Evolutionary conservation across 352 stramenopile species (phyloP).

Genomic region (Phytophthora agathidicida): DNA sequence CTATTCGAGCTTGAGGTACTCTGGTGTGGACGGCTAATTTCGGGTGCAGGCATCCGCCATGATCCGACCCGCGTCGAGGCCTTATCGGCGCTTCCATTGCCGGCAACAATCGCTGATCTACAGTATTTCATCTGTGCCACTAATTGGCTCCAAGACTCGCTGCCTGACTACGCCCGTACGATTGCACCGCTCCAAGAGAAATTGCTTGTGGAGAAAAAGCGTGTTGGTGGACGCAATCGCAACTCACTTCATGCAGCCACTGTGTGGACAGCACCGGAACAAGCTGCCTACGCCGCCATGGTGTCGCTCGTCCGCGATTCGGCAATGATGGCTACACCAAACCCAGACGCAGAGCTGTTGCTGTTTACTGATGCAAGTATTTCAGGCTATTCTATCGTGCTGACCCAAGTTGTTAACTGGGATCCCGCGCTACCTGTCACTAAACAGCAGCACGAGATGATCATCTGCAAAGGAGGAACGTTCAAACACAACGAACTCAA

Average conservation of each 20-base stretch:
- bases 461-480: background rate
- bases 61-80: background rate
- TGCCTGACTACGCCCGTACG: too few relatives aligned
- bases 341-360: background rate
- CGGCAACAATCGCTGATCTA: background rate
- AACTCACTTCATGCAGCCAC: too few relatives aligned
- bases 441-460: background rate
- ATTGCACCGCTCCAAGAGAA: too few relatives aligned
- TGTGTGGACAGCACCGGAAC: too few relatives aligned
- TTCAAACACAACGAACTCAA: background rate
- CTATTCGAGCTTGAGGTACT: background rate
- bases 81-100: background rate
- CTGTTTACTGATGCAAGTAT: background rate
- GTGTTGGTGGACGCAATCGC: too few relatives aligned
- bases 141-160: too few relatives aligned
- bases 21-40: background rate
- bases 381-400: too few relatives aligned
- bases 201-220: too few relatives aligned
- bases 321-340: background rate
- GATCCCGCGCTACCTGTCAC: background rate
- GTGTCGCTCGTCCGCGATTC: too few relatives aligned
- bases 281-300: too few relatives aligned
- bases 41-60: background rate
- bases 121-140: conserved; percentile 1
- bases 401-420: too few relatives aligned